These are phyloP conservation scores for Boletales sp. DNA, from an alignment of 768 basidiomycete genomes.

Conservation along the genomic window DNA sequence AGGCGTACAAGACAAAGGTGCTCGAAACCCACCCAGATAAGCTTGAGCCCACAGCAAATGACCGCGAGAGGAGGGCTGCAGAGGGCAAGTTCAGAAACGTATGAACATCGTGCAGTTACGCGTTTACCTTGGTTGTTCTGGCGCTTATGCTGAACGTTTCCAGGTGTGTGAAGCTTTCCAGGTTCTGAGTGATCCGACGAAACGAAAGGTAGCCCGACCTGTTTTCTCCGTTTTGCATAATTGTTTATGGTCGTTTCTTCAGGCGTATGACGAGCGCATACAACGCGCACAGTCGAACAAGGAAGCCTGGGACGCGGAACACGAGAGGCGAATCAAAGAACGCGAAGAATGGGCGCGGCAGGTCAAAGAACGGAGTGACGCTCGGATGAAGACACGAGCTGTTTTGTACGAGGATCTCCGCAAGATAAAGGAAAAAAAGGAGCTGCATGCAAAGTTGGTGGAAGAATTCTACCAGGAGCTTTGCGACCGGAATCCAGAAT, in stretches of 20 bases:
- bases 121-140: slow-evolving; percentile 7
- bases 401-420: slow-evolving; percentile 35
- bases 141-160: slow-evolving; percentile 17
- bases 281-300: slow-evolving; percentile 25
- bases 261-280: slow-evolving; percentile 49
- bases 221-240: neutral
- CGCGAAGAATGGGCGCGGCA: slow-evolving; percentile 53
- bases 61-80: slow-evolving; percentile 49
- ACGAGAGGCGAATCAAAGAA: slow-evolving; percentile 42
- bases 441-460: slow-evolving; percentile 40
- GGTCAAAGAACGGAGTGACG: slow-evolving; percentile 46
- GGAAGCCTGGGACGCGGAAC: slow-evolving; percentile 34
- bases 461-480: slow-evolving; percentile 55
- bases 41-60: slow-evolving; percentile 50
- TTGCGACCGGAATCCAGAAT: slow-evolving; percentile 55
- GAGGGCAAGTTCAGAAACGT: slow-evolving; percentile 62
- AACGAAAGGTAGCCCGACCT: slow-evolving; percentile 45
- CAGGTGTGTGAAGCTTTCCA: slow-evolving; percentile 66
- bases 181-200: slow-evolving; percentile 50
- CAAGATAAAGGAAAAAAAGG: slow-evolving; percentile 40
- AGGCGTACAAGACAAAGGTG: slow-evolving; percentile 62
- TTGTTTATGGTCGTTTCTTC: neutral
- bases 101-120: slow-evolving; percentile 25
- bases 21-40: slow-evolving; percentile 76
- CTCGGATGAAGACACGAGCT: slow-evolving; percentile 44